Conservation (phyloP, 1,284 basidiomycete species). For the Pyrrhoderma lamaoense region DNA sequence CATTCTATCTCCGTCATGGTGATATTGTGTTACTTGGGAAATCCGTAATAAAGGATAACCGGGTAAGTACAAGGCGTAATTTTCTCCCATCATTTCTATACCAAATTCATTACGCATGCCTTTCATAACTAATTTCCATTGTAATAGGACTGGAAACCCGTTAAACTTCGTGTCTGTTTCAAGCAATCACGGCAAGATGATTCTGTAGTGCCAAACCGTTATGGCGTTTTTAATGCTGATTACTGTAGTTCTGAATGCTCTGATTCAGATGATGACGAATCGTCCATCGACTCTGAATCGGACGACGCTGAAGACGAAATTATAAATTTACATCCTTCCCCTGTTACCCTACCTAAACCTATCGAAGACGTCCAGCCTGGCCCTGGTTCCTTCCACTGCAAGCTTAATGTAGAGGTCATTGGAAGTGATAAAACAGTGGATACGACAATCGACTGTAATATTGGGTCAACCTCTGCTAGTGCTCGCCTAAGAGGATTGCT, state of each 20-base stretch:
- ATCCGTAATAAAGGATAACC: constrained; percentile 6
- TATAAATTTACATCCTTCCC: constrained; percentile 3
- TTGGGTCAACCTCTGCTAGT: background rate
- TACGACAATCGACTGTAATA: background rate
- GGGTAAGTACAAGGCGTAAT: constrained; percentile 5
- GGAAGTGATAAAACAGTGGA: background rate
- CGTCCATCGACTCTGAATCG: background rate
- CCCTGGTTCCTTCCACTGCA: background rate
- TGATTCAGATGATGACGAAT: constrained; percentile 2
- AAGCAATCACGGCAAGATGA: background rate
- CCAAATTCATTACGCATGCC: background rate
- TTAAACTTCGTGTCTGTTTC: constrained; percentile 5
- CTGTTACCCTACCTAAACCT: background rate
- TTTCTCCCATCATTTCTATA: background rate
- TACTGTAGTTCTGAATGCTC: background rate
- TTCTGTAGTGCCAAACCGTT: constrained; percentile 7
- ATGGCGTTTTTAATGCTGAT: constrained; percentile 8
- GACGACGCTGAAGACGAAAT: background rate
- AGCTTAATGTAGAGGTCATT: background rate
- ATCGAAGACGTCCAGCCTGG: background rate
- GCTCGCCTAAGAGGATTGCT: background rate
- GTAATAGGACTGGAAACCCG: constrained; percentile 16
- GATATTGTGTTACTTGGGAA: constrained; percentile 14
- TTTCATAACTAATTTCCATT: background rate
- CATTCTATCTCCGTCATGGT: constrained; percentile 5